A percentile compares a stretch with the other conserved stretches of the same genome.
These are phyloP conservation scores for Botrytis galanthina DNA, from an alignment of 2,329 filamentous ascomycete species.

Conservation along the genomic window DNA sequence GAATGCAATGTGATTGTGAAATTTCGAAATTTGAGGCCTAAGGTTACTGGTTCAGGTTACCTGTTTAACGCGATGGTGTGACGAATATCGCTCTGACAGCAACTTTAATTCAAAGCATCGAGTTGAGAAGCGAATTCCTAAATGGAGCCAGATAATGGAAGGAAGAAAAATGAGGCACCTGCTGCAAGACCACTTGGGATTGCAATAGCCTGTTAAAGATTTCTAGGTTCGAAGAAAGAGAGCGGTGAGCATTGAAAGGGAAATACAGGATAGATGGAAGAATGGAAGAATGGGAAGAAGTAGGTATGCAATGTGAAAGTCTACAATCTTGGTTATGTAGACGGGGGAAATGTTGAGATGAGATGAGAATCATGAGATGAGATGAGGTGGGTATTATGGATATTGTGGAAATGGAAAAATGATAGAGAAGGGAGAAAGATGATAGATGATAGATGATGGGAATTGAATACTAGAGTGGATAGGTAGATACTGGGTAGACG, in stretches of 20 bases:
- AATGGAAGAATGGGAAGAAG: neutral
- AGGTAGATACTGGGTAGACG: neutral
- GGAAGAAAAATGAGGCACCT: neutral
- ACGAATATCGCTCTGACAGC: neutral
- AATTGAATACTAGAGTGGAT: neutral
- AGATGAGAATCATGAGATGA: neutral
- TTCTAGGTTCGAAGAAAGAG: neutral
- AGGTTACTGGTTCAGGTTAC: conserved; percentile 5
- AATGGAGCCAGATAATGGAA: neutral
- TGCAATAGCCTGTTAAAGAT: neutral
- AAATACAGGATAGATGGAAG: neutral
- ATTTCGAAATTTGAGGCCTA: neutral
- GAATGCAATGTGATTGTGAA: conserved; percentile 3
- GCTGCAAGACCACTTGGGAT: conserved; percentile 1
- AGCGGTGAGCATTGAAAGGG: neutral
- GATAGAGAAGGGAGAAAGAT: neutral
- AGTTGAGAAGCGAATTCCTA: neutral
- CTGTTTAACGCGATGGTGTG: neutral
- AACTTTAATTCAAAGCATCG: neutral
- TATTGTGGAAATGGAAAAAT: neutral
- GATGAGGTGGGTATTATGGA: neutral
- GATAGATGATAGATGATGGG: too few species aligned
- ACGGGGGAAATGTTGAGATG: neutral
- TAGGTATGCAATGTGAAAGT: neutral
- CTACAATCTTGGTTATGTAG: neutral